Conservation (phyloP, 1,139 yeast genomes). For the Pichia sp. region DNA sequence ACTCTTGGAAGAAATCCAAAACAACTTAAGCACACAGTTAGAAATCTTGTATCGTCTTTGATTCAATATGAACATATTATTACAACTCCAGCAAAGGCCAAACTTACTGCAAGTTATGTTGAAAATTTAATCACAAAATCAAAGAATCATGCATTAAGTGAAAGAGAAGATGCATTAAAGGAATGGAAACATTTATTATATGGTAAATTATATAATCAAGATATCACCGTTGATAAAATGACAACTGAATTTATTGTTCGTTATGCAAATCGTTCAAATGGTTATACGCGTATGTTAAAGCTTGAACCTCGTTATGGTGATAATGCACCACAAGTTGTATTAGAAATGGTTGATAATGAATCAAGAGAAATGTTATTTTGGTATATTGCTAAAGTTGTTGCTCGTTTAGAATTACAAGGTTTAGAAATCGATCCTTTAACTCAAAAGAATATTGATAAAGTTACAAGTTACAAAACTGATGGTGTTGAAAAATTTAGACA, state of each 20-base stretch:
- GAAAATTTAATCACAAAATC: constrained; percentile 53
- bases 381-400: constrained; percentile 73
- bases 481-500: constrained; percentile 51
- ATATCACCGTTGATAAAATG: constrained; percentile 49
- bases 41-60: constrained; percentile 60
- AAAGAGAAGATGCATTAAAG: constrained; percentile 20
- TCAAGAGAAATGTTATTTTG: constrained; percentile 71
- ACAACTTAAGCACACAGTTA: constrained; percentile 47
- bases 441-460: constrained; percentile 47
- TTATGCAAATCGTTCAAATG: constrained; percentile 60
- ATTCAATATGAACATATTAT: constrained; percentile 61
- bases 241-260: constrained; percentile 58
- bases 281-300: constrained; percentile 79
- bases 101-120: constrained; percentile 51
- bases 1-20: constrained; percentile 28
- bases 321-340: constrained; percentile 81
- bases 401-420: constrained; percentile 65
- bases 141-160: constrained; percentile 29
- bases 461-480: constrained; percentile 38
- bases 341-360: constrained; percentile 78
- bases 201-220: constrained; percentile 37
- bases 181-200: constrained; percentile 28
- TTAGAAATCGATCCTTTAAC: constrained; percentile 59
- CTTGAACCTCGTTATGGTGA: constrained; percentile 87
- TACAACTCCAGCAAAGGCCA: constrained; percentile 69